These are phyloP conservation scores for Penicillium malachiteum DNA, from an alignment of 495 filamentous ascomycete species.

Conservation along the genomic window DNA sequence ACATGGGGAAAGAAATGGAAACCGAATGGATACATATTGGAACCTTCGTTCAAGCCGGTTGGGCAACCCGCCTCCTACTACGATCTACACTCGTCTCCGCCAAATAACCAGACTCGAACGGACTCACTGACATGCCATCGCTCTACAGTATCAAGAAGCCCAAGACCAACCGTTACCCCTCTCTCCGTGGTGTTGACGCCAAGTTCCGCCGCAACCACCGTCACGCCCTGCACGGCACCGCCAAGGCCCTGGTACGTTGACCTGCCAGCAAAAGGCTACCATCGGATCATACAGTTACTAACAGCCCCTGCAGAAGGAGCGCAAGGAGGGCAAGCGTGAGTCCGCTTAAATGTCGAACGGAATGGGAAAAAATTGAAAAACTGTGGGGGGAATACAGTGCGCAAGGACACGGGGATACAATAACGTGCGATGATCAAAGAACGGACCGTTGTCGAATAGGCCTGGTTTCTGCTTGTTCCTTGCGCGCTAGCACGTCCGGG, in stretches of 20 bases:
- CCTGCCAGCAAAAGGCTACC: slow-evolving; percentile 1
- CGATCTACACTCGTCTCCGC: neutral
- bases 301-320: slow-evolving; percentile 77
- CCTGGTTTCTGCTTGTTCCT: slow-evolving; percentile 35
- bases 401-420: slow-evolving; percentile 39
- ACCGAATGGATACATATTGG: neutral
- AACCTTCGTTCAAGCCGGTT: slow-evolving; percentile 1
- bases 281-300: slow-evolving; percentile 26
- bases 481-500: slow-evolving; percentile 22
- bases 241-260: slow-evolving; percentile 88
- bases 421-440: slow-evolving; percentile 41
- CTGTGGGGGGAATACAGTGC: slow-evolving; percentile 33
- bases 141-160: slow-evolving; percentile 95
- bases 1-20: slow-evolving; percentile 3
- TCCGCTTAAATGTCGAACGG: slow-evolving; percentile 62
- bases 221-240: slow-evolving; percentile 97
- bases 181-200: slow-evolving; percentile 96
- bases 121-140: slow-evolving; percentile 33
- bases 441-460: slow-evolving; percentile 31
- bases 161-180: slow-evolving; percentile 97
- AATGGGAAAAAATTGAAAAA: slow-evolving; percentile 25
- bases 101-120: slow-evolving; percentile 2
- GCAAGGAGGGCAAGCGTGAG: slow-evolving; percentile 94
- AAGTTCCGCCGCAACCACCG: slow-evolving; percentile 99
- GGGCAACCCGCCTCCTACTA: neutral